Conservation (phyloP, 2,329 filamentous ascomycete genomes). For the Pseudogymnoascus destructans region DNA sequence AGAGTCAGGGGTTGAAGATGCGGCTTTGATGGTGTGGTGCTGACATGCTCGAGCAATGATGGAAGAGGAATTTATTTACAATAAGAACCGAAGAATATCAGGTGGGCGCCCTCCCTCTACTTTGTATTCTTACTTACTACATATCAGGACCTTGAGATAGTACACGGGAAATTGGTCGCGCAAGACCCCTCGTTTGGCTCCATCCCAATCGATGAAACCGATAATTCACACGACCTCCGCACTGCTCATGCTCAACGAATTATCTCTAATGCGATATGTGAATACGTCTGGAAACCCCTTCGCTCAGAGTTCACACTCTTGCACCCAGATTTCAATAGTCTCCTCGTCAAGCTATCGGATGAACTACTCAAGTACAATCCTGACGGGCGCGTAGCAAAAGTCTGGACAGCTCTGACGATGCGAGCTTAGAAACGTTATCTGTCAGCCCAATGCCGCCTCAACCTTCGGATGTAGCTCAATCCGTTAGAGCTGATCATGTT, state of each 20-base stretch:
- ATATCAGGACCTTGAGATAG: slow-evolving; percentile 12
- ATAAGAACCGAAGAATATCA: too few species aligned
- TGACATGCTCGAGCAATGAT: background rate
- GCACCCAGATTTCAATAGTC: slow-evolving; percentile 9
- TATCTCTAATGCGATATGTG: slow-evolving; percentile 13
- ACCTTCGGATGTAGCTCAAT: background rate
- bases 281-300: slow-evolving; percentile 15
- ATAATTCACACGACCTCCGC: slow-evolving; percentile 13
- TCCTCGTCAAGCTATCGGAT: slow-evolving; percentile 11
- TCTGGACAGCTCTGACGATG: slow-evolving; percentile 16
- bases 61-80: background rate
- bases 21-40: background rate
- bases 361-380: slow-evolving; percentile 5
- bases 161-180: slow-evolving; percentile 9
- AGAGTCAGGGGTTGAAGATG: background rate
- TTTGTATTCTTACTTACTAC: slow-evolving; percentile 8
- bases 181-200: slow-evolving; percentile 11
- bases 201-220: slow-evolving; percentile 13
- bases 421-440: slow-evolving; percentile 10
- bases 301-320: slow-evolving; percentile 9
- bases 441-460: background rate
- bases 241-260: slow-evolving; percentile 14
- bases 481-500: slow-evolving; percentile 8
- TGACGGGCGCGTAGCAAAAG: slow-evolving; percentile 11
- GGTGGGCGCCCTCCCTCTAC: background rate